Base-by-base conservation (phyloP, 352 stramenopile genomes). In the Plasmopara muralis region DNA sequence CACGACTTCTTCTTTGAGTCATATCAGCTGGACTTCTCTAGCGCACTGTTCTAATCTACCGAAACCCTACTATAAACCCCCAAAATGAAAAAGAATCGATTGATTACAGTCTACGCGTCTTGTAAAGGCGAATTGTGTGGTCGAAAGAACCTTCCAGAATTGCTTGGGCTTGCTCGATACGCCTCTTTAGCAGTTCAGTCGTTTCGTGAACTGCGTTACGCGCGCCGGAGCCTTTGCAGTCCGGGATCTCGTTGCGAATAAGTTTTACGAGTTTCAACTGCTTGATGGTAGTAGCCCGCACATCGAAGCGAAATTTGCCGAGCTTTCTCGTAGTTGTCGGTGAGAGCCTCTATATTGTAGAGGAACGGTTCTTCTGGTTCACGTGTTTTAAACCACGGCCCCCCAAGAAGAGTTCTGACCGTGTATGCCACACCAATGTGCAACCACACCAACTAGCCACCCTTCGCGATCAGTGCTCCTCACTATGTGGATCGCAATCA, bases 251-350 rank as follows among this genome's bases (percentile, higher is more conserved):
- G 50, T 50, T 51, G 29, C 43, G 50, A 29, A 57, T 46, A 14
- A 57, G 35, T 45, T 57, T 18, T 33, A 57, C 50, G 3, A 57
- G 20, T 35, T 57, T 57, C 5, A 51, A 39, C n/a, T 51, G 20
- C 28, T 51, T 57, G 5, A 50, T 34, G 42, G 50, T 46, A 40
- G 50, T 57, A 33, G 40, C 9, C 50, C 43, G 50, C 50, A 57
- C 25, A 44, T 51, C 43, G 15, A 16, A 33, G 14, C 43, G 43
- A 18, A 51, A 43, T 35, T 51, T 50, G 13, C 50, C 42, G 7
- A 57, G 43, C 5, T 44, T 8, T 28, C 43, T 42, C 25, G 40
- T 34, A 33, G 25, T 37, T 8, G 35, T 12, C 20, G 43, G 41
- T 16, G n/a, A 57, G 50, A 37, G 43, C 31, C 43, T 51, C 35